Evolutionary conservation across 148 eudicot genomes (phyloP).

Genomic region (Nepenthes mirabilis): DNA sequence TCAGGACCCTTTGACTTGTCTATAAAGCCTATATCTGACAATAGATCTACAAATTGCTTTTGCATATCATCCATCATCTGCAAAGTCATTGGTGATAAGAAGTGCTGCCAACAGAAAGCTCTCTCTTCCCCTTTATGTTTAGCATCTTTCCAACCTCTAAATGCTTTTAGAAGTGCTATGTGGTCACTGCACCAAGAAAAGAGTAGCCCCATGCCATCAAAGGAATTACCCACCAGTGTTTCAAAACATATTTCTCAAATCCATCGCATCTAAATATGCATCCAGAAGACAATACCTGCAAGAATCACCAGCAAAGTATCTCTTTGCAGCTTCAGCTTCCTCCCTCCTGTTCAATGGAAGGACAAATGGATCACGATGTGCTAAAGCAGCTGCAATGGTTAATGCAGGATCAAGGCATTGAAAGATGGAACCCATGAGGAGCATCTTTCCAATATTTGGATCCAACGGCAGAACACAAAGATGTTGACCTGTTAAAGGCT

Average conservation of each 20-base stretch:
- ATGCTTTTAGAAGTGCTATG: constrained; percentile 95
- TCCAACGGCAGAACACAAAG: constrained; percentile 75
- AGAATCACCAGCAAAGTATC: constrained; percentile 94
- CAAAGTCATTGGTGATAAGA: constrained; percentile 65
- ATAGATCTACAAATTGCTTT: constrained; percentile 71
- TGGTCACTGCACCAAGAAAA: constrained; percentile 64
- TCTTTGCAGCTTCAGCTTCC: constrained; percentile 94
- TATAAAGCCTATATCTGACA: constrained; percentile 74
- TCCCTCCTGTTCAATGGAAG: constrained; percentile 83
- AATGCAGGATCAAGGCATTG: constrained; percentile 88
- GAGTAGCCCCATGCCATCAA: neutral
- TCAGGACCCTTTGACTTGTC: constrained; percentile 74
- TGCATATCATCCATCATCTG: constrained; percentile 97
- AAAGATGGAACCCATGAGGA: constrained; percentile 91
- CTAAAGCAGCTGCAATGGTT: constrained; percentile 92
- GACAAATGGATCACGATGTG: constrained; percentile 89
- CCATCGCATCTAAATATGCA: neutral
- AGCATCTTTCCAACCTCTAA: constrained; percentile 93
- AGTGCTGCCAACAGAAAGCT: constrained; percentile 86
- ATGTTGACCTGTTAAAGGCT: constrained; percentile 49
- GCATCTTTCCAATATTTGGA: constrained; percentile 97
- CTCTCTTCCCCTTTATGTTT: constrained; percentile 52
- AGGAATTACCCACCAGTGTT: neutral
- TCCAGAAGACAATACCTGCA: constrained; percentile 46
- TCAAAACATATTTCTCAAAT: neutral